Conservation (phyloP, 129 eudicot genomes). For the Centrapalus pauciflorus region DNA sequence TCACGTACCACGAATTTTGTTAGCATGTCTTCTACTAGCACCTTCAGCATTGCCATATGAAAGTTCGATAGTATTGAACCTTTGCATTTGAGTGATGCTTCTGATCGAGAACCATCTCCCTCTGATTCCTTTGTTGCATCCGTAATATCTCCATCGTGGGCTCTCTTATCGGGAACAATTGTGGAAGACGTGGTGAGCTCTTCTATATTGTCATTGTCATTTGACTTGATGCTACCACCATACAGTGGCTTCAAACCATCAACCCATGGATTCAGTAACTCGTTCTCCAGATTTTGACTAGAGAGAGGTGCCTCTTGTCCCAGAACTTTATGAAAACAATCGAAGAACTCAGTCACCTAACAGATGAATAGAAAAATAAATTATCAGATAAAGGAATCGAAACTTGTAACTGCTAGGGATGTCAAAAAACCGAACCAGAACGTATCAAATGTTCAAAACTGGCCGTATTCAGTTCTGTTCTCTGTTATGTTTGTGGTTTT, state of each 20-base stretch:
- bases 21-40: slow-evolving; percentile 59
- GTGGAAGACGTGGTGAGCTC: slow-evolving; percentile 6
- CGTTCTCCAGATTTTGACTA: slow-evolving; percentile 63
- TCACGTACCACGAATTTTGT: slow-evolving; percentile 49
- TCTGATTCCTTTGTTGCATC: slow-evolving; percentile 10
- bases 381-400: neutral
- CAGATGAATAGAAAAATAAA: slow-evolving; percentile 22
- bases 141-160: neutral
- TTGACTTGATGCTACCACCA: neutral
- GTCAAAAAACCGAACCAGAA: neutral
- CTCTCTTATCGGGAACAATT: neutral
- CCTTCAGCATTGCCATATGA: slow-evolving; percentile 58
- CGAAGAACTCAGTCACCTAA: slow-evolving; percentile 72
- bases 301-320: slow-evolving; percentile 50
- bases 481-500: too few relatives aligned
- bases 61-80: slow-evolving; percentile 46
- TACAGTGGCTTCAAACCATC: slow-evolving; percentile 27
- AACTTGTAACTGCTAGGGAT: neutral
- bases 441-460: too few relatives aligned
- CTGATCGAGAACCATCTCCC: slow-evolving; percentile 23
- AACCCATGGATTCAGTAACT: slow-evolving; percentile 68
- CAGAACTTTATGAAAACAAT: slow-evolving; percentile 66
- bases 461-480: too few relatives aligned
- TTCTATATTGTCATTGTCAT: slow-evolving; percentile 5
- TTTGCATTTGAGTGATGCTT: slow-evolving; percentile 24